Percentiles rank a stretch among this genome's conserved stretches.
phyloP scores from a whole-genome alignment of 805 yeast species.

The Monosporozyma yasuniensis region DNA sequence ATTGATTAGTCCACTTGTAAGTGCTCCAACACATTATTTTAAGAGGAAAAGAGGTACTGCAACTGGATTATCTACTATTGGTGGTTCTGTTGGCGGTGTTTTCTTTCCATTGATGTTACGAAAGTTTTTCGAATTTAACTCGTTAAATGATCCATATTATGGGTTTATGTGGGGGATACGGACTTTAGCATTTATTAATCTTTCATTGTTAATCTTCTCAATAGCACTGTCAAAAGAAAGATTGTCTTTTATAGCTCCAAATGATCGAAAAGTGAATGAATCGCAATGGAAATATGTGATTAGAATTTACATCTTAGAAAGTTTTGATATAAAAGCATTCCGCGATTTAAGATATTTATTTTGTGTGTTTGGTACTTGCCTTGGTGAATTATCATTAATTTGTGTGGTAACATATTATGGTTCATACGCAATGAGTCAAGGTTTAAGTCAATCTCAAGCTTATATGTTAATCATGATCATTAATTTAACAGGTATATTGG shows the following conservation, averaged over 20 bases:
- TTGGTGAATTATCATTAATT: constrained; percentile 39
- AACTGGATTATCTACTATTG: constrained; percentile 38
- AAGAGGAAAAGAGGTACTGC: constrained; percentile 48
- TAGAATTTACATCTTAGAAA: constrained; percentile 25
- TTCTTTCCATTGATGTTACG: constrained; percentile 46
- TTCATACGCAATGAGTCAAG: constrained; percentile 41
- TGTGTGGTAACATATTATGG: constrained; percentile 41
- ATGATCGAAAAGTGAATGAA: constrained; percentile 12
- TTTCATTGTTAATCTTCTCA: constrained; percentile 31
- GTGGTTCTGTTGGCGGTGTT: constrained; percentile 48
- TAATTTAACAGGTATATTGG: constrained; percentile 34
- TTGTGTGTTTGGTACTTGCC: constrained; percentile 35
- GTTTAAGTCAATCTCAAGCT: constrained; percentile 33
- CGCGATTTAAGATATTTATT: constrained; percentile 37
- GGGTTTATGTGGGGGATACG: constrained; percentile 54
- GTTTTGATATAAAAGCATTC: constrained; percentile 32
- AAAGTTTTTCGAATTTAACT: constrained; percentile 30
- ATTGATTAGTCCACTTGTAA: constrained; percentile 47
- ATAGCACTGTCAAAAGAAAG: constrained; percentile 35
- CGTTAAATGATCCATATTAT: constrained; percentile 18
- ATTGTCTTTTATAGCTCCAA: constrained; percentile 30
- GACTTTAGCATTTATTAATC: constrained; percentile 37
- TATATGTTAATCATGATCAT: constrained; percentile 40
- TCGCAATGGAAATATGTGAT: constrained; percentile 17
- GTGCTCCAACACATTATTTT: constrained; percentile 60